Percentiles rank a stretch among this genome's conserved stretches.
Conservation (phyloP, 116 monocot genomes). For the Posidonia oceanica region DNA sequence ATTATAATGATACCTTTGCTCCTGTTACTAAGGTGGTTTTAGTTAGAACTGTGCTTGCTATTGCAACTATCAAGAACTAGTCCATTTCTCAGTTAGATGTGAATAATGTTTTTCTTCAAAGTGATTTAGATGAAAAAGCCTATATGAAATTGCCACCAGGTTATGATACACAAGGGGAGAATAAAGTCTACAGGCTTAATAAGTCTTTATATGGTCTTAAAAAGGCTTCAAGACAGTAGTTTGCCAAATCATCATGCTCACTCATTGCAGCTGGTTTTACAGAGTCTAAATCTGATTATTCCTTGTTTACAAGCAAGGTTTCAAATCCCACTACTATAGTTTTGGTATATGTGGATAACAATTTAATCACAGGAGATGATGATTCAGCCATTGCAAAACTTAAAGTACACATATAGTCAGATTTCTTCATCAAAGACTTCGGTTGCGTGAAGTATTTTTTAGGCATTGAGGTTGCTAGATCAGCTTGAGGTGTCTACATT, state of each 20-base stretch:
- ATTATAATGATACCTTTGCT: constrained; percentile 6
- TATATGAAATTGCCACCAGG: constrained; percentile 5
- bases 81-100: constrained; percentile 2
- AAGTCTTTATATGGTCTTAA: constrained; percentile 14
- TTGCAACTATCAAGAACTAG: background rate
- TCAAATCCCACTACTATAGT: background rate
- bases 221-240: constrained; percentile 8
- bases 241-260: background rate
- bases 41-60: background rate
- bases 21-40: constrained; percentile 1
- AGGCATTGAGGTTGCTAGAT: too few species aligned
- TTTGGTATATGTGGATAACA: constrained; percentile 11
- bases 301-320: background rate
- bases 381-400: too few species aligned
- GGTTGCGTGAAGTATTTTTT: too few species aligned
- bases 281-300: background rate
- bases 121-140: constrained; percentile 1
- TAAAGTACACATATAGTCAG: too few species aligned
- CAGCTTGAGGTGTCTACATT: too few species aligned
- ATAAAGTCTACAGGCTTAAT: constrained; percentile 3
- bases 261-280: background rate
- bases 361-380: background rate
- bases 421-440: too few species aligned
- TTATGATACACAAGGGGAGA: background rate
- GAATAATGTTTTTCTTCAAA: constrained; percentile 6